These are phyloP conservation scores for Fraxinus latifolia DNA, from an alignment of 305 asterid species.

Conservation along the genomic window DNA sequence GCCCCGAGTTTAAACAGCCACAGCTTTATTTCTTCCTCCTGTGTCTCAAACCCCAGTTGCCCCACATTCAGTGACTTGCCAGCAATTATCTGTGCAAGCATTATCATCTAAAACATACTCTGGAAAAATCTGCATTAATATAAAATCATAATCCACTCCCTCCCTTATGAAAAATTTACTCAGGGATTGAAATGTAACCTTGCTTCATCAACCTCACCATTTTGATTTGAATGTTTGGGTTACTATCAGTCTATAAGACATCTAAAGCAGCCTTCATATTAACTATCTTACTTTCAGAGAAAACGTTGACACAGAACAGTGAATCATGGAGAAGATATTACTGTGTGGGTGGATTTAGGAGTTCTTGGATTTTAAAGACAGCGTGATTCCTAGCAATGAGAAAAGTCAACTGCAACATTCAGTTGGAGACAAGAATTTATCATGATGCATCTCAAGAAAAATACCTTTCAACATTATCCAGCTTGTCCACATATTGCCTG, in stretches of 20 bases:
- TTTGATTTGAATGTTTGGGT: not conserved
- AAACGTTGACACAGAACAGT: constrained; percentile 10
- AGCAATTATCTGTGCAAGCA: not conserved
- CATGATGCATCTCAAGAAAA: constrained; percentile 4
- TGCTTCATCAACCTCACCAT: constrained; percentile 13
- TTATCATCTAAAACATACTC: constrained; percentile 1
- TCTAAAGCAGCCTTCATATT: not conserved
- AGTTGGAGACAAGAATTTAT: not conserved
- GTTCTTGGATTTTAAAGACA: not conserved
- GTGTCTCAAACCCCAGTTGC: constrained; percentile 9
- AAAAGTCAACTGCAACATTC: not conserved
- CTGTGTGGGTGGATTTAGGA: not conserved
- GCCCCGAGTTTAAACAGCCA: not conserved
- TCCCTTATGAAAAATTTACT: constrained; percentile 5
- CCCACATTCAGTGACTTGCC: constrained; percentile 12
- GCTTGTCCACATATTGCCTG: constrained; percentile 41
- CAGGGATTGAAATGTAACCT: not conserved
- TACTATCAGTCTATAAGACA: not conserved
- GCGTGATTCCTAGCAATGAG: not conserved
- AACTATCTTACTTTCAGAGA: constrained; percentile 9
- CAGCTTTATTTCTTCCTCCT: constrained; percentile 8
- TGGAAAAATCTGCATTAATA: constrained; percentile 1
- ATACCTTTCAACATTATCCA: constrained; percentile 55
- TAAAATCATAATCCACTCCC: constrained; percentile 1
- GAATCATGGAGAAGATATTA: constrained; percentile 15